Base-by-base conservation (phyloP, 345 rosid species). In the Carallia brachiata region DNA sequence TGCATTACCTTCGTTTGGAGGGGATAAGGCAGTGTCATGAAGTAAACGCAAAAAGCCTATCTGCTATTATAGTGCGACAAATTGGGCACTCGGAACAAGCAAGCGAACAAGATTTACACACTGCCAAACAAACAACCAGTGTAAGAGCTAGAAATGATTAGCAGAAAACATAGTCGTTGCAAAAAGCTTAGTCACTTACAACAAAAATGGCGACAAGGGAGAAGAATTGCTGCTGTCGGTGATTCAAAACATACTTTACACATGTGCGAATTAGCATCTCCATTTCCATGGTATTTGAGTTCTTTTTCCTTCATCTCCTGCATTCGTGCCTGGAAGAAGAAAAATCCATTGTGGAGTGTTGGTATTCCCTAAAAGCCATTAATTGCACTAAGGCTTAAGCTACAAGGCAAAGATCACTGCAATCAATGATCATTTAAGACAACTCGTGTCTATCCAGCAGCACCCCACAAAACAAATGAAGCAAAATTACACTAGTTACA, bases 161-260 rank as follows among this genome's bases (percentile, higher is more conserved):
- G 12, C 54, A 48, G 37, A 37, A 74, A 19, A 3, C 16, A 7
- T 23, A 63, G 63, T 34, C 53, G 47, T 7, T 68, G 52, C 13
- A 39, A 50, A 61, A 61, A 59, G 61, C 52, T 36, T 48, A 66
- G 57, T 17, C 70, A 83, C 99, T 89, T 83, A 95, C 98, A 78
- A 78, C 98, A 92, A 88, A 95, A 95, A 90, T 95, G 99, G 66
- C 97, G 91, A 75, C 99, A 95, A 62, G 99, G 99, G 69, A 95
- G 98, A 76, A 95, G 88, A 83, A 95, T 90, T 63, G 99, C 92
- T 50, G 99, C 98, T 0, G 99, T 95, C 65, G 92, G 80, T 62
- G 98, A 90, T 72, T 95, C 99, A 55, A 92, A 95, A 80, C 99
- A 92, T 44, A 92, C 94, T 92, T 95, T 95, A 86, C 99, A 95